A percentile compares a stretch with the other conserved stretches of the same genome.
These are phyloP conservation scores for Nymphaea thermarum DNA, from an alignment of 164 flowering plant species.

Conservation along the genomic window DNA sequence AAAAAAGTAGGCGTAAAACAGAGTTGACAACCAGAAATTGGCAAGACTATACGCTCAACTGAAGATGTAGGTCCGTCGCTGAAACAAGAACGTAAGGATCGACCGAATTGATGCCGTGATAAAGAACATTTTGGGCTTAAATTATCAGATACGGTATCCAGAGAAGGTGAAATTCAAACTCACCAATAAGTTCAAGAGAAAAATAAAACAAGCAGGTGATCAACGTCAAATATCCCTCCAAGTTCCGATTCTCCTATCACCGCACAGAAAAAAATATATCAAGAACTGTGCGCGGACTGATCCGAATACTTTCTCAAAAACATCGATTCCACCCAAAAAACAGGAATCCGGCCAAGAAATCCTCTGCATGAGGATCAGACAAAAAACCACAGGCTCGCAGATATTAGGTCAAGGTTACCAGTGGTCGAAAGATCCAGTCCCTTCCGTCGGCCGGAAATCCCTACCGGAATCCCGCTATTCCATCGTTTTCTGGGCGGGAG, in stretches of 20 bases:
- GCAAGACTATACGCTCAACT: background rate
- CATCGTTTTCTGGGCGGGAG: background rate
- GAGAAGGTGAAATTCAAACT: too few species aligned
- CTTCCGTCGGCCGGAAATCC: background rate
- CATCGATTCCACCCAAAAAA: background rate
- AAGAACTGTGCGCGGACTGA: background rate
- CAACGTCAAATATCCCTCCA: background rate
- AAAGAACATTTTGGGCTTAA: background rate
- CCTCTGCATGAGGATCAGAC: background rate
- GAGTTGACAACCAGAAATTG: background rate
- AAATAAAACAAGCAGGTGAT: too few species aligned
- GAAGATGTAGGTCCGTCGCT: background rate
- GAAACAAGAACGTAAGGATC: background rate
- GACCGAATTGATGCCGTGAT: background rate
- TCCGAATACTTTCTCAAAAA: background rate
- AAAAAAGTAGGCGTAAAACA: background rate
- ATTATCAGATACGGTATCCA: background rate
- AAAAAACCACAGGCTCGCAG: background rate
- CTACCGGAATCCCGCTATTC: background rate
- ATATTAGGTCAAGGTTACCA: background rate
- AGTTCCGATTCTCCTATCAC: background rate
- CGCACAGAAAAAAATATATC: background rate
- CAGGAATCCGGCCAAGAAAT: background rate
- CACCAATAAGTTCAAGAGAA: too few species aligned
- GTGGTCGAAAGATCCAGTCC: background rate